Evolutionary conservation across 441 rosid species (phyloP).

Genomic region (Raphanus hybrid): DNA sequence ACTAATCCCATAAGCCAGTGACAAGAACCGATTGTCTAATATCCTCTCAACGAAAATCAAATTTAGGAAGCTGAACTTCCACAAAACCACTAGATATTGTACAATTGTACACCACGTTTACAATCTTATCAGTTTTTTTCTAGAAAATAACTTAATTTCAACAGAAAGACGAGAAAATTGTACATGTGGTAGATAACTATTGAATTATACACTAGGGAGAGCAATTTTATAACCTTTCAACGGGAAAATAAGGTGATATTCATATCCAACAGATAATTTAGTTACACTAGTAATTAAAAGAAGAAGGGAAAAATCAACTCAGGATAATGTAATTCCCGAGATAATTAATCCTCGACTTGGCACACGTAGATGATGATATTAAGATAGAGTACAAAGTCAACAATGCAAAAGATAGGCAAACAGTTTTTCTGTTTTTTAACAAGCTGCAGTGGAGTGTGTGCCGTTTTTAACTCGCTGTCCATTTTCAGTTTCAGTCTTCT

Average conservation of each 20-base stretch:
- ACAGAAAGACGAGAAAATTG: neutral
- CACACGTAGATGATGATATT: slow-evolving; percentile 29
- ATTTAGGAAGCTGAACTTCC: neutral
- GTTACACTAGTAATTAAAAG: slow-evolving; percentile 22
- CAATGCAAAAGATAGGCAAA: slow-evolving; percentile 21
- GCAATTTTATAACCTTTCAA: neutral
- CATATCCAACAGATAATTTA: slow-evolving; percentile 7
- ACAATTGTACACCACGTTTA: neutral
- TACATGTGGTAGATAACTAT: neutral
- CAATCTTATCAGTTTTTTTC: neutral
- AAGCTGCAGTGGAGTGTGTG: slow-evolving; percentile 15
- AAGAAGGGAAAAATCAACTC: slow-evolving; percentile 14
- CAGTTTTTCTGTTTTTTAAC: neutral
- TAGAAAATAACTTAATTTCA: neutral
- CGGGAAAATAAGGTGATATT: slow-evolving; percentile 9
- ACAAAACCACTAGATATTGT: neutral
- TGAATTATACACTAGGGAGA: neutral
- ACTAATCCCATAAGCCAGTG: no score
- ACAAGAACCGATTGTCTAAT: no score
- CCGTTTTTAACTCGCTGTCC: slow-evolving; percentile 27
- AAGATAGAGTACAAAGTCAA: slow-evolving; percentile 31
- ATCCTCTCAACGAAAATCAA: no score
- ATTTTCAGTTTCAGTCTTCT: slow-evolving; percentile 30
- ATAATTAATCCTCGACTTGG: slow-evolving; percentile 17
- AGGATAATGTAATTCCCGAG: slow-evolving; percentile 6